Percentiles rank a stretch among this genome's conserved stretches.
These are phyloP conservation scores for Thalassiosira mediterranea DNA, from an alignment of 352 stramenopile species.

Conservation along the genomic window DNA sequence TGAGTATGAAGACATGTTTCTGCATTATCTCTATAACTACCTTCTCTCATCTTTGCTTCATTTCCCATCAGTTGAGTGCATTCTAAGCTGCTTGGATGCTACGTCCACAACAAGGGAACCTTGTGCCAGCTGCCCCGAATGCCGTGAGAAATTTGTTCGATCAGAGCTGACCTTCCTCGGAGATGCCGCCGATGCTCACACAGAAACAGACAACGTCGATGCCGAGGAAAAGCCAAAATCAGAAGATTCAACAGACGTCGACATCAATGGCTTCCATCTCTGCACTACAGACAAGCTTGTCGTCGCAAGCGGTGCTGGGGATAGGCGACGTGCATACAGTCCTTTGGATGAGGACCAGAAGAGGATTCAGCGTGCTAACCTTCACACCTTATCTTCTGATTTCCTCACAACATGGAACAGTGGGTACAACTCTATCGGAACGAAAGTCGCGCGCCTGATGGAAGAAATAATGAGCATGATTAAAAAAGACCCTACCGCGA, in stretches of 20 bases:
- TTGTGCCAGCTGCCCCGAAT: slow-evolving; percentile 11
- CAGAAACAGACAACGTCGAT: background rate
- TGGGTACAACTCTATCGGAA: slow-evolving; percentile 7
- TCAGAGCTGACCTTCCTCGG: slow-evolving; percentile 36
- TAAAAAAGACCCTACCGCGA: slow-evolving; percentile 33
- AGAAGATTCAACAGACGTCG: slow-evolving; percentile 8
- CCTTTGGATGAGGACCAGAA: slow-evolving; percentile 8
- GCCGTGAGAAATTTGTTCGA: slow-evolving; percentile 19
- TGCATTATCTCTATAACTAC: too few species aligned
- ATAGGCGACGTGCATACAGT: background rate
- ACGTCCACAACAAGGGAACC: slow-evolving; percentile 11
- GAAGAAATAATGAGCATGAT: slow-evolving; percentile 41
- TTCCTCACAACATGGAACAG: slow-evolving; percentile 27
- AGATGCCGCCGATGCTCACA: slow-evolving; percentile 21
- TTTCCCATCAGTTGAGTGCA: slow-evolving; percentile 22
- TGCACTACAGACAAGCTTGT: slow-evolving; percentile 15
- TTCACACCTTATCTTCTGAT: slow-evolving; percentile 14
- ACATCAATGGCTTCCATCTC: slow-evolving; percentile 32
- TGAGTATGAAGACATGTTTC: too few species aligned
- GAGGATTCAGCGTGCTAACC: slow-evolving; percentile 6
- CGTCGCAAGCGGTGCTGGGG: background rate
- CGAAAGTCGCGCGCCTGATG: slow-evolving; percentile 26
- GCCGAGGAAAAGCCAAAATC: slow-evolving; percentile 13
- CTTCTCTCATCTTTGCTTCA: background rate
- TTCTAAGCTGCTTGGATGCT: slow-evolving; percentile 22